Conservation (phyloP, 345 rosid species). For the Lepidium aucheri region DNA sequence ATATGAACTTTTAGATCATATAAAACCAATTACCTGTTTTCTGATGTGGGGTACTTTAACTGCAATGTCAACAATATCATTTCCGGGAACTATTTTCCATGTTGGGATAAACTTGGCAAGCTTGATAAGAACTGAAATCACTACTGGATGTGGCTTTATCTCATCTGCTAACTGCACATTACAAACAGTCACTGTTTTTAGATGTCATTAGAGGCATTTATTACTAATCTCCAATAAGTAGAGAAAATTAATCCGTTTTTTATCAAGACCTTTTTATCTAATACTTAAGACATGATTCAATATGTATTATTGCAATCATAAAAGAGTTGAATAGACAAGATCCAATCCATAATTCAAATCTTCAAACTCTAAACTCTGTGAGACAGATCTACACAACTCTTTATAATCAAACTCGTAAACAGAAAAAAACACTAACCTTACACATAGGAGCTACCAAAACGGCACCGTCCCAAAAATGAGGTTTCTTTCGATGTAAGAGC, state of each 20-base stretch:
- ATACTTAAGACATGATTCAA: neutral
- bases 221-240: neutral
- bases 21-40: conserved; percentile 39
- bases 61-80: conserved; percentile 56
- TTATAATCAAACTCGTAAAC: neutral
- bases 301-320: neutral
- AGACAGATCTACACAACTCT: no score
- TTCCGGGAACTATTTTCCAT: conserved; percentile 55
- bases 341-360: no score
- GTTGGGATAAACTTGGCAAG: conserved; percentile 49
- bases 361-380: no score
- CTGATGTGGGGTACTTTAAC: conserved; percentile 55
- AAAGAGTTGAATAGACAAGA: neutral
- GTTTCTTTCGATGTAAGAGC: conserved; percentile 54
- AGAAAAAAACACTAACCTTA: conserved; percentile 40
- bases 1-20: neutral
- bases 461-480: conserved; percentile 77
- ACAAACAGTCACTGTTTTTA: neutral
- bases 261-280: neutral
- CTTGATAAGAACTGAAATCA: conserved; percentile 33
- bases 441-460: conserved; percentile 87
- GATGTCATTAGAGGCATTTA: neutral
- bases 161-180: conserved; percentile 56
- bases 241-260: neutral
- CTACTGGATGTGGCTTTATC: conserved; percentile 42